Percentiles rank a stretch among this genome's conserved stretches.
Conservation (phyloP, 352 stramenopile genomes). For the Thraustotheca clavata region DNA sequence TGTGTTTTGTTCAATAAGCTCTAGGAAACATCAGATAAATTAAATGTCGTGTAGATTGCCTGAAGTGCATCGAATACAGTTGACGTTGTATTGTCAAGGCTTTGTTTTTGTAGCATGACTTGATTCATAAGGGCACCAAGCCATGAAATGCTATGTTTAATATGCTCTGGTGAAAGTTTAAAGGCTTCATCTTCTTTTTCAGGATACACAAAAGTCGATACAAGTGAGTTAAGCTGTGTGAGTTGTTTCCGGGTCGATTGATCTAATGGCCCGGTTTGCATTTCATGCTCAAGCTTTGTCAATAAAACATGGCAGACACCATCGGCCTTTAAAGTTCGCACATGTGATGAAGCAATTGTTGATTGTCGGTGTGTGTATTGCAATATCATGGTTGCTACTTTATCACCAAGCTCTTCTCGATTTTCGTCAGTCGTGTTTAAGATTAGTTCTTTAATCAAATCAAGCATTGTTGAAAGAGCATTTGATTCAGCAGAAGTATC, state of each 20-base stretch:
- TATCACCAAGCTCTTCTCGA: neutral
- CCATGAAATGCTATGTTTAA: neutral
- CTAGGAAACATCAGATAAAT: neutral
- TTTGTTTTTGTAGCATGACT: neutral
- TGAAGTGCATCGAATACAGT: conserved; percentile 4
- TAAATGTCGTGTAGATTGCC: neutral
- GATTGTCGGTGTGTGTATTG: neutral
- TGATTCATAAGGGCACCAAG: neutral
- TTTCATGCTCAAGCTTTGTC: conserved; percentile 6
- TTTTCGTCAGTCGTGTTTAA: neutral
- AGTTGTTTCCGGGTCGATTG: neutral
- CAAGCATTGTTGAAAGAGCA: neutral
- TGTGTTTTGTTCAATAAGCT: conserved; percentile 8
- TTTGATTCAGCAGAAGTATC: neutral
- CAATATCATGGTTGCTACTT: conserved; percentile 1
- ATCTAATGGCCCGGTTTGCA: conserved; percentile 5
- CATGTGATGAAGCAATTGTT: neutral
- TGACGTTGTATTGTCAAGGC: neutral
- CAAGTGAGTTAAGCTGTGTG: neutral
- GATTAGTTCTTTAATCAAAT: conserved; percentile 15
- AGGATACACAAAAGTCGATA: neutral
- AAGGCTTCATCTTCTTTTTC: neutral
- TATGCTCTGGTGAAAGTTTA: neutral
- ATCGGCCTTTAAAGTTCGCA: neutral
- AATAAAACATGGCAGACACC: conserved; percentile 2